These are phyloP conservation scores for Diaporthe vaccinii DNA, from an alignment of 2,329 filamentous ascomycete species.

Conservation along the genomic window DNA sequence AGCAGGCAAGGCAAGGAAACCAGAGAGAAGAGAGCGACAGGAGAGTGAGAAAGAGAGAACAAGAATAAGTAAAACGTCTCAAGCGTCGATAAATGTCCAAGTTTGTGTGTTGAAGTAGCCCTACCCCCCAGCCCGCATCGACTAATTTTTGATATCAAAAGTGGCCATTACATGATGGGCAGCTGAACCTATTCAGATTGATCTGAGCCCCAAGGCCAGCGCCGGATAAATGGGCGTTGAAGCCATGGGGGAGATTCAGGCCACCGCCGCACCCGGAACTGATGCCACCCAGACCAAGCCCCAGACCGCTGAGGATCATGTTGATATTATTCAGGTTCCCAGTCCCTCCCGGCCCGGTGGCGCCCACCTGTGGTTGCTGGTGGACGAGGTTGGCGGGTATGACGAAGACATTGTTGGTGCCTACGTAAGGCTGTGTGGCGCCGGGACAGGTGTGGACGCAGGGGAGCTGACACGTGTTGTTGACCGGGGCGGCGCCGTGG, in stretches of 20 bases:
- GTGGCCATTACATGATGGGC: constrained; percentile 25
- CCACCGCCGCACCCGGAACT: constrained; percentile 11
- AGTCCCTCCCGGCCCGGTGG: neutral
- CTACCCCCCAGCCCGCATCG: neutral
- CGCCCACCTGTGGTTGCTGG: constrained; percentile 10
- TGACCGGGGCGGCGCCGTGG: neutral
- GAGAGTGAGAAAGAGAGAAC: constrained; percentile 1
- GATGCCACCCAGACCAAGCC: neutral
- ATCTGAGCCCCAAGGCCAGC: neutral
- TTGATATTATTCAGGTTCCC: constrained; percentile 27
- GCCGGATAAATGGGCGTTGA: neutral
- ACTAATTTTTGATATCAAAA: constrained; percentile 2
- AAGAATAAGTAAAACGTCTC: constrained; percentile 21
- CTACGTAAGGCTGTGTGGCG: constrained; percentile 37
- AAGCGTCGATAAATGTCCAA: neutral
- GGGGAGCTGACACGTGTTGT: constrained; percentile 14
- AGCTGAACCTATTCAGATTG: constrained; percentile 28
- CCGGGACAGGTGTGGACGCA: constrained; percentile 38
- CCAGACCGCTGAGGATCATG: constrained; percentile 33
- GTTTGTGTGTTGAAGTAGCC: constrained; percentile 9
- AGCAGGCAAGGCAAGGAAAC: constrained; percentile 15
- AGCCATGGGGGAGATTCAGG: constrained; percentile 2
- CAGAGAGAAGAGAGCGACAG: neutral
- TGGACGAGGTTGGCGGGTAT: constrained; percentile 34
- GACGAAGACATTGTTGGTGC: constrained; percentile 37